Base-by-base conservation (phyloP, 1,284 basidiomycete species). In the Ceratobasidium sp. region DNA sequence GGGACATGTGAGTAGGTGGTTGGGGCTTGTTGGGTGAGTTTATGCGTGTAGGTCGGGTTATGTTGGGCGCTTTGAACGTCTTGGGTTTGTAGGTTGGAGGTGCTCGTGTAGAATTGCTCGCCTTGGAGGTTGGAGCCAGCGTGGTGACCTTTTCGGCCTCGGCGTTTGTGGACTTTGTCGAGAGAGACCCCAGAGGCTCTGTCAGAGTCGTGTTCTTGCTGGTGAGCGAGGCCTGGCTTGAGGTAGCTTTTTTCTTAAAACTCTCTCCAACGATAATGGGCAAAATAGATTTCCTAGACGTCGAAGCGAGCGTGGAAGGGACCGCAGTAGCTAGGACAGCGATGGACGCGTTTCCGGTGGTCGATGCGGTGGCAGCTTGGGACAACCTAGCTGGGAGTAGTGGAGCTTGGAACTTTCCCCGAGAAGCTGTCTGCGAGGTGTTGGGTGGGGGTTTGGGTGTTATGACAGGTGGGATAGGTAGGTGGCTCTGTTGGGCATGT, bases 31-130 rank as follows among this genome's bases (percentile, higher is more conserved):
- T 30, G n/a, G 21, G 7, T 40, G 28, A 56, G n/a, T 9, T 11
- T 30, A 56, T n/a, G 48, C 16, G 25, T 30, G 62, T 11, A 7
- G 49, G 30, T 38, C 51, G 51, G 40, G 38, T 11, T 28, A 53
- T 25, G 9, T 48, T 33, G n/a, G 62, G 62, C 18, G 49, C 18
- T 38, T 66, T 66, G 46, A 66, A 66, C 18, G 46, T 12, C 30
- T 66, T 51, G 2, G 46, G 46, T 12, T 53, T 51, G 21, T 53
- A 66, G 6, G 46, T 21, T 25, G 5, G 42, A 8, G 61, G 62
- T 33, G 46, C 12, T 18, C 62, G 44, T 11, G 46, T 33, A 6
- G 54, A 33, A 4, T 56, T 56, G 23, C 6, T 33, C 30, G 44
- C 11, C 21, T 46, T 46, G 14, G 44, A 46, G 21, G 54, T n/a